Conservation (phyloP, 2,329 filamentous ascomycete genomes). For the Tolypocladium ovalisporum region DNA sequence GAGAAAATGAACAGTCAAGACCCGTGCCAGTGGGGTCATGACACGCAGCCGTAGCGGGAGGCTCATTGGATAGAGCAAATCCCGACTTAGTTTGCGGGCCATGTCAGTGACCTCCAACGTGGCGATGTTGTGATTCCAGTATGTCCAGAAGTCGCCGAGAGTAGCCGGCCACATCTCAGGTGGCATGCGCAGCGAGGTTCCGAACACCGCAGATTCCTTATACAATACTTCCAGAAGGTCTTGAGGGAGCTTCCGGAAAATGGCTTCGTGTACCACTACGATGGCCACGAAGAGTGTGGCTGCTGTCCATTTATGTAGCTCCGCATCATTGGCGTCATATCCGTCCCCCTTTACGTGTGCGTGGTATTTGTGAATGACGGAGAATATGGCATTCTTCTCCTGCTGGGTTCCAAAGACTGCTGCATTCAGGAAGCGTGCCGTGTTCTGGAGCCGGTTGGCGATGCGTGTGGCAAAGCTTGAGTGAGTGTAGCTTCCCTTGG, state of each 20-base stretch:
- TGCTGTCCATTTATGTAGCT: slow-evolving; percentile 28
- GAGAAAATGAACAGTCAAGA: slow-evolving; percentile 9
- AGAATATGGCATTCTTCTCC: slow-evolving; percentile 22
- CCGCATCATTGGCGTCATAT: slow-evolving; percentile 24
- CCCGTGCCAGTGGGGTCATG: slow-evolving; percentile 8
- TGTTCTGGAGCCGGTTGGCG: slow-evolving; percentile 23
- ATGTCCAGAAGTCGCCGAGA: slow-evolving; percentile 22
- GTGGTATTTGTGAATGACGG: slow-evolving; percentile 24
- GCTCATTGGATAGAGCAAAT: slow-evolving; percentile 13
- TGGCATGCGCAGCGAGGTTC: slow-evolving; percentile 18
- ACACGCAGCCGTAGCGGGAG: slow-evolving; percentile 11
- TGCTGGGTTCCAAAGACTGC: slow-evolving; percentile 21
- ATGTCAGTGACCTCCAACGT: slow-evolving; percentile 19
- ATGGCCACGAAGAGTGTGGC: slow-evolving; percentile 25
- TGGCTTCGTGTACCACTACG: slow-evolving; percentile 21
- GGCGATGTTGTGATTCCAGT: slow-evolving; percentile 24
- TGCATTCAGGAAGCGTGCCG: slow-evolving; percentile 27
- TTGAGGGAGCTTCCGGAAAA: slow-evolving; percentile 20
- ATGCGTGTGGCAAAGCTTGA: slow-evolving; percentile 26
- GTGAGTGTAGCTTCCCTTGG: slow-evolving; percentile 22
- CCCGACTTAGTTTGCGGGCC: slow-evolving; percentile 13
- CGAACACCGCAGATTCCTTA: slow-evolving; percentile 15
- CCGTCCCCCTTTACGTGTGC: slow-evolving; percentile 17
- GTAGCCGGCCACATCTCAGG: slow-evolving; percentile 23
- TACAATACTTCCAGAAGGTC: slow-evolving; percentile 14